Evolutionary conservation across 371 early-diverging fungal genomes (phyloP), one percentile per base, ranked within the genome.

Genomic region (Syncephalastrum monosporum): DNA sequence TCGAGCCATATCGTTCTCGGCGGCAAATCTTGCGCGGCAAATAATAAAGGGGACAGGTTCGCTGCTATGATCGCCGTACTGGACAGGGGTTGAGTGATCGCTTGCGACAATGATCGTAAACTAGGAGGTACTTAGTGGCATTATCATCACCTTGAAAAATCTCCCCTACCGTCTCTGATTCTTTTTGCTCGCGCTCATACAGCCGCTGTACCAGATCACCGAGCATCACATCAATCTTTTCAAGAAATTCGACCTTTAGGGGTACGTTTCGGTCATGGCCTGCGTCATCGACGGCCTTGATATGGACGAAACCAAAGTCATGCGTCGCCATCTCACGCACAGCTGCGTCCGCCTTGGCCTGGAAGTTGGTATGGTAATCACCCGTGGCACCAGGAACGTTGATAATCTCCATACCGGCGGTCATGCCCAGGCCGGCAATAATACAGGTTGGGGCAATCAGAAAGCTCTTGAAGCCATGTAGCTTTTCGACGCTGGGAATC

Each of bases 361-460:
- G 16, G 33, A 81, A 72, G 44, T 76, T 52, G 3, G 82, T 74
- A 41, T 57, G 59, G 51, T 77, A 82, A 56, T 82, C 82, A 4
- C 82, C 82, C 2, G 82, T 81, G 2, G 82, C 82, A 24, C 82
- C 82, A 7, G 59, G 61, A 3, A 78, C 78, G n/a, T 55, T 7
- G 1, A 78, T 33, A 12, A 74, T 57, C 54, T 77, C 68, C 77
- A 82, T 71, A 13, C 74, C 77, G 8, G 77, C 60, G 16, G 79
- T 71, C 72, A 66, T 70, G 3, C 79, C 79, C 50, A 78, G 55
- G 19, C 82, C 82, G 6, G 82, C 79, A 58, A 82, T 82, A 17
- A 82, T 82, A 48, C 82, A 78, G 1, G 82, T 82, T 1, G 82
- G 82, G 12, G 82, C 82, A 53, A 82, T 82, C 53, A 82, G 51